Evolutionary conservation across 1,139 yeast species (phyloP).

Genomic region (Pichia sorboxylosa): DNA sequence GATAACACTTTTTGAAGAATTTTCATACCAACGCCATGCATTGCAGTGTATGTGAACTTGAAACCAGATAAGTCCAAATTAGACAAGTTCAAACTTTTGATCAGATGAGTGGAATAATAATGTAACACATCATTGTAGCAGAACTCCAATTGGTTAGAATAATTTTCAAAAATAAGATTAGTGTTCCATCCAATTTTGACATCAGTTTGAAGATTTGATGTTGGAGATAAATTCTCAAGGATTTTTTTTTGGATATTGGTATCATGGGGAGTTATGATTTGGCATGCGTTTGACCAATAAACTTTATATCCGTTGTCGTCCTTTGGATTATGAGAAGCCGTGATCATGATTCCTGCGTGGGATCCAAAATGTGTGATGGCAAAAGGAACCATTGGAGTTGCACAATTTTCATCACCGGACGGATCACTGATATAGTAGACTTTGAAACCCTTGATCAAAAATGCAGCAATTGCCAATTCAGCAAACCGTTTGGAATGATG

Average conservation of each 20-base stretch:
- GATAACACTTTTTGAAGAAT: slow-evolving; percentile 27
- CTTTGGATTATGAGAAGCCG: slow-evolving; percentile 95
- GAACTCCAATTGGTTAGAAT: slow-evolving; percentile 11
- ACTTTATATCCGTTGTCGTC: slow-evolving; percentile 92
- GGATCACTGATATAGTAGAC: slow-evolving; percentile 60
- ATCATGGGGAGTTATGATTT: slow-evolving; percentile 90
- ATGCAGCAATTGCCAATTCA: slow-evolving; percentile 63
- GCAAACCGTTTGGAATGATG: slow-evolving; percentile 74
- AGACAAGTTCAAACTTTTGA: slow-evolving; percentile 20
- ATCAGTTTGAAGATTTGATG: slow-evolving; percentile 24
- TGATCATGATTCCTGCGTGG: slow-evolving; percentile 83
- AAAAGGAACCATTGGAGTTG: slow-evolving; percentile 91
- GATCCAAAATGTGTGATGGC: slow-evolving; percentile 56
- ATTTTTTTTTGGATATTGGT: slow-evolving; percentile 56
- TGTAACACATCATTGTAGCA: slow-evolving; percentile 22
- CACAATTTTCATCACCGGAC: slow-evolving; percentile 49
- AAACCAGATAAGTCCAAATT: slow-evolving; percentile 14
- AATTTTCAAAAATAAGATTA: slow-evolving; percentile 23
- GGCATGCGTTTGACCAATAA: slow-evolving; percentile 88
- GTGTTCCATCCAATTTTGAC: slow-evolving; percentile 34
- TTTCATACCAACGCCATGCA: slow-evolving; percentile 85
- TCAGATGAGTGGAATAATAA: slow-evolving; percentile 28
- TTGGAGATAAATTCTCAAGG: slow-evolving; percentile 47
- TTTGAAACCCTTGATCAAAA: slow-evolving; percentile 52
- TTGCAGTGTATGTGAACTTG: slow-evolving; percentile 74